Base-by-base conservation (phyloP, 1,284 basidiomycete genomes). In the Ustilago esculenta region DNA sequence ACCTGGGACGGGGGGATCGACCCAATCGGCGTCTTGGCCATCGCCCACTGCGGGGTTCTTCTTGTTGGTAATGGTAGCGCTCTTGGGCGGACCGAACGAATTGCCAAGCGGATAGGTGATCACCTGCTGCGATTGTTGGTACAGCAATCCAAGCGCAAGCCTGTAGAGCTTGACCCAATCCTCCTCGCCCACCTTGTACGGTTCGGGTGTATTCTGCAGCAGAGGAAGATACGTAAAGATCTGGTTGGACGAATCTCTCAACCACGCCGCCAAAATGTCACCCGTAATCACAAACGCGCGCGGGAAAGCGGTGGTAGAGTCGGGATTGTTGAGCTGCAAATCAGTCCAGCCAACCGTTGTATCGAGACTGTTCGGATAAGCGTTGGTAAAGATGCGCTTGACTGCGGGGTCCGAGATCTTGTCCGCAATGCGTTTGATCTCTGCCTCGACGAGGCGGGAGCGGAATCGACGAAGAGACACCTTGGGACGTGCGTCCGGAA, bases 331-430 rank as follows among this genome's bases (percentile, higher is more conserved):
- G 30, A 64, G 59, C 34, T 73, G 57, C 11, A 64, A 43, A 57
- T 75, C 72, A 0, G 56, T 63, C 73, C 69, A 76, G 18, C 34
- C 63, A 9, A 76, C 60, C 9, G 74, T 75, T 2, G 73, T 73
- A 27, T 76, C 74, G 29, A 76, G 61, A 2, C 46, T 66, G 53
- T 71, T 72, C 4, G 71, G 71, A 25, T 67, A 73, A 15, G 57
- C 51, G 36, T 74, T 74, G 40, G 45, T 41, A 18, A 63, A 74
- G 58, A 74, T 61, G 1, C 72, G 43, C 33, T 51, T 52, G 17
- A 74, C 6, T 3, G 72, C 72, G 12, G 57, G 64, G 40, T 74
- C 72, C 4, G 50, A 10, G 56, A 74, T 73, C 27, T 49, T 41
- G 12, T 40, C 18, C 2, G 47, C 39, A 45, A 74, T 52, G 11